Conservation (phyloP, 1,139 yeast genomes). For the Scheffersomyces quercinus region DNA sequence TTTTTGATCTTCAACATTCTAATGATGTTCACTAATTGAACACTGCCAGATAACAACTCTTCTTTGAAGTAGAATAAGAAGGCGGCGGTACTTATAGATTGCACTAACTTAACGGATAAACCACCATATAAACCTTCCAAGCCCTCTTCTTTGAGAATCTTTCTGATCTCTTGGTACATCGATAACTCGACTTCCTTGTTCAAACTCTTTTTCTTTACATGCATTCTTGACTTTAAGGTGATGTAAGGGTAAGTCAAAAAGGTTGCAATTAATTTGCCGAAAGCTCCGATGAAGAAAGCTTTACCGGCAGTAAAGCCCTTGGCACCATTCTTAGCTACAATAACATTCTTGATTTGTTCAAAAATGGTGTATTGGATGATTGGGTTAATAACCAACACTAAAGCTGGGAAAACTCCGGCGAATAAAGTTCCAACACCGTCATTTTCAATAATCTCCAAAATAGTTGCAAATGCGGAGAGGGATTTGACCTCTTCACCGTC, state of each 20-base stretch:
- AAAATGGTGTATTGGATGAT: slow-evolving; percentile 89
- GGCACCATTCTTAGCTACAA: slow-evolving; percentile 55
- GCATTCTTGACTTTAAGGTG: slow-evolving; percentile 87
- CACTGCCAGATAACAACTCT: slow-evolving; percentile 62
- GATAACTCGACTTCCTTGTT: slow-evolving; percentile 27
- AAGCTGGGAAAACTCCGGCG: slow-evolving; percentile 85
- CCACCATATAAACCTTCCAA: slow-evolving; percentile 80
- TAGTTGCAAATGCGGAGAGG: slow-evolving; percentile 50
- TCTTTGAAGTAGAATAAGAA: slow-evolving; percentile 90
- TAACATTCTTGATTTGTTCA: slow-evolving; percentile 76
- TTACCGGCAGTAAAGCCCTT: slow-evolving; percentile 55
- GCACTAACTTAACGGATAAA: slow-evolving; percentile 73
- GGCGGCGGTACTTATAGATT: slow-evolving; percentile 86
- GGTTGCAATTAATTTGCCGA: slow-evolving; percentile 87
- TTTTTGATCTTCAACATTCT: slow-evolving; percentile 29
- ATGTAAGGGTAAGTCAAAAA: slow-evolving; percentile 87
- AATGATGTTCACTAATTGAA: slow-evolving; percentile 42
- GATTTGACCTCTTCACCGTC: slow-evolving; percentile 25
- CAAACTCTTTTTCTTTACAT: slow-evolving; percentile 48
- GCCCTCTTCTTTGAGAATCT: slow-evolving; percentile 70
- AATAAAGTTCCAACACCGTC: slow-evolving; percentile 77
- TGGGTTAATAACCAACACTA: slow-evolving; percentile 83
- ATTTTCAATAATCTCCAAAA: slow-evolving; percentile 60
- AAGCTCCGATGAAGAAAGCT: slow-evolving; percentile 85
- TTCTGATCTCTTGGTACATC: slow-evolving; percentile 45